Evolutionary conservation across 352 stramenopile genomes (phyloP).

Genomic region (Phytopythium delawarense): DNA sequence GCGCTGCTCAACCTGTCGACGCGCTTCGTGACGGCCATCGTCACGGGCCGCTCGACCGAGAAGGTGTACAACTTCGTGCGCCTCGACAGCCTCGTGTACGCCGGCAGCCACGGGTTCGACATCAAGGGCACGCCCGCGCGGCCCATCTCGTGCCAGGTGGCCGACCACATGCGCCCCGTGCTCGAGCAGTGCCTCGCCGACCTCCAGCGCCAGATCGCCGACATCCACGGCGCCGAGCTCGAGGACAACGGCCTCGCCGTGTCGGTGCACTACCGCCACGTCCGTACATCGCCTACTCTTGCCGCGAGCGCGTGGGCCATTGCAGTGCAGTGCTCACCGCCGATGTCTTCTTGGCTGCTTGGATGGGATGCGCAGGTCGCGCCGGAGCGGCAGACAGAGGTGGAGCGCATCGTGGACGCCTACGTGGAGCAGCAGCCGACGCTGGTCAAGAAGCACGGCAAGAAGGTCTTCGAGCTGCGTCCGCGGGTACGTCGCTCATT

Average conservation of each 20-base stretch:
- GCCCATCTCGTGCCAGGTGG: conserved; percentile 55
- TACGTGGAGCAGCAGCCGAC: conserved; percentile 49
- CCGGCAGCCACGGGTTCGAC: conserved; percentile 77
- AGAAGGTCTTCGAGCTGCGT: conserved; percentile 78
- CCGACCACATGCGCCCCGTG: conserved; percentile 44
- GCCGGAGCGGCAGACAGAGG: conserved; percentile 40
- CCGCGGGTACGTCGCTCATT: conserved; percentile 23
- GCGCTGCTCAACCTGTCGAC: conserved; percentile 55
- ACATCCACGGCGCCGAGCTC: conserved; percentile 51
- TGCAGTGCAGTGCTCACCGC: too few relatives aligned
- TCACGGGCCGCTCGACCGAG: conserved; percentile 64
- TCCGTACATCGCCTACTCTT: conserved; percentile 9
- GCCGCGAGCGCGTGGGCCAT: too few relatives aligned
- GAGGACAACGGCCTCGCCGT: conserved; percentile 79
- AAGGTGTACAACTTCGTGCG: conserved; percentile 81
- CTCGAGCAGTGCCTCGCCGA: conserved; percentile 36
- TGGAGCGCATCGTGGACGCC: conserved; percentile 85
- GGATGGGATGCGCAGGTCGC: conserved; percentile 25
- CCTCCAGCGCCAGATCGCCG: conserved; percentile 30
- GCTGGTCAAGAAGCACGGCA: conserved; percentile 64
- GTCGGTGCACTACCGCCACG: conserved; percentile 76
- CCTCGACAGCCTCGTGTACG: conserved; percentile 75
- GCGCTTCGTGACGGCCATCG: conserved; percentile 70
- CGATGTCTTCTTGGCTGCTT: background rate
- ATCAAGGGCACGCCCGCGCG: conserved; percentile 61